Evolutionary conservation across 2,329 filamentous ascomycete species (phyloP).

Genomic region (Alternaria brassicae): DNA sequence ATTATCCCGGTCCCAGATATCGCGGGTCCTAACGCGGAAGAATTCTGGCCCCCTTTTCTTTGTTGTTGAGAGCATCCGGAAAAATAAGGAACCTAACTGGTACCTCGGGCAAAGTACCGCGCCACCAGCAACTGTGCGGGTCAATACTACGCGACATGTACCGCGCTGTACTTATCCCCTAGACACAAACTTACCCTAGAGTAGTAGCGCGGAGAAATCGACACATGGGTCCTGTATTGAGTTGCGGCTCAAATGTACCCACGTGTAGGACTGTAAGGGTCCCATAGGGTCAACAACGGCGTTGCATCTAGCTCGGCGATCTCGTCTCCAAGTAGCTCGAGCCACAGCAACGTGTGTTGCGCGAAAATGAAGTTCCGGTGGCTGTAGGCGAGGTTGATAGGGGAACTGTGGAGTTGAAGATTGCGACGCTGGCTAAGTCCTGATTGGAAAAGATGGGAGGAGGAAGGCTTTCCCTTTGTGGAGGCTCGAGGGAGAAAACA

Average conservation of each 20-base stretch:
- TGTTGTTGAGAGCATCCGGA: constrained; percentile 1
- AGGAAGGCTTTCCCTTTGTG: constrained; percentile 1
- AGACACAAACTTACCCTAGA: background rate
- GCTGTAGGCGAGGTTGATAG: background rate
- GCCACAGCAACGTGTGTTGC: background rate
- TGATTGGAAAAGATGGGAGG: background rate
- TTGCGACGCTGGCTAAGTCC: background rate
- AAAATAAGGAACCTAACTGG: background rate
- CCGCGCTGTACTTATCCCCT: background rate
- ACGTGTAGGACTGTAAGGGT: background rate
- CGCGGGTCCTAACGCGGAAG: constrained; percentile 1
- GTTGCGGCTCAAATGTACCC: constrained; percentile 1
- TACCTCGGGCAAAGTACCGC: constrained; percentile 21
- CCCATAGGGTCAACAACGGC: background rate
- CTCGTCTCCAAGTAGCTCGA: background rate
- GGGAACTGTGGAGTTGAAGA: background rate
- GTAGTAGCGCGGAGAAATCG: background rate
- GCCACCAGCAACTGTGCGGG: constrained; percentile 4
- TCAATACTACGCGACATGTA: constrained; percentile 14
- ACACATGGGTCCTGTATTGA: background rate
- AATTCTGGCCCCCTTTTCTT: background rate
- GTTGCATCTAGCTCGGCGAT: constrained; percentile 1
- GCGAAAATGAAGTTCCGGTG: constrained; percentile 8
- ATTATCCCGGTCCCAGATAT: constrained; percentile 1
- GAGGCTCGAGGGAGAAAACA: background rate